Percentiles rank a stretch among this genome's conserved stretches.
These are phyloP conservation scores for Cutaneotrichosporon sp. DNA, from an alignment of 1,284 basidiomycete species.

Conservation along the genomic window DNA sequence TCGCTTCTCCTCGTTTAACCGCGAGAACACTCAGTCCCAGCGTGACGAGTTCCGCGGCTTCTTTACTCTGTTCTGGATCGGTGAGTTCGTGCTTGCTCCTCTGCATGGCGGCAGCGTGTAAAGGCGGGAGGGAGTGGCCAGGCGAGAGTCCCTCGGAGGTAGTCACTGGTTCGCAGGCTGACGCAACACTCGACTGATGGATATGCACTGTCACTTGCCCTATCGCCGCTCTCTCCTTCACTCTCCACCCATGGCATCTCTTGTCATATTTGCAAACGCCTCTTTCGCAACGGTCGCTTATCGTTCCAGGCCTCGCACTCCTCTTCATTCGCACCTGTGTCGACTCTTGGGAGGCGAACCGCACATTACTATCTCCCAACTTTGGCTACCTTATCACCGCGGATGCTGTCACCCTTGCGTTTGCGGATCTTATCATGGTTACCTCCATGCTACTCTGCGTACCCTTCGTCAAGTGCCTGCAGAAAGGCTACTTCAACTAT, in stretches of 20 bases:
- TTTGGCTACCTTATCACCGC: conserved; percentile 86
- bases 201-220: neutral
- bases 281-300: neutral
- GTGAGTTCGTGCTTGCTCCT: conserved; percentile 30
- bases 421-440: conserved; percentile 79
- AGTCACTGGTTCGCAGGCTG: no score
- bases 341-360: conserved; percentile 65
- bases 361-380: conserved; percentile 69
- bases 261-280: neutral
- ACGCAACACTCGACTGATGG: no score
- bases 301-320: conserved; percentile 70
- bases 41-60: conserved; percentile 88
- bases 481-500: conserved; percentile 72
- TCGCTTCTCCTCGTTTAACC: conserved; percentile 77
- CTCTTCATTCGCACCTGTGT: conserved; percentile 73
- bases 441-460: conserved; percentile 68
- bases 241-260: neutral
- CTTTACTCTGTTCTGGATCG: conserved; percentile 81
- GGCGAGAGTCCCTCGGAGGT: no score
- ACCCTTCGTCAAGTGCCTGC: conserved; percentile 71
- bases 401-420: conserved; percentile 74
- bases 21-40: conserved; percentile 63
- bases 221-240: no score
- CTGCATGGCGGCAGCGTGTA: no score
- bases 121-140: no score